phyloP scores from a whole-genome alignment of 1,139 yeast genomes.

The Geotrichum histeridarum region DNA sequence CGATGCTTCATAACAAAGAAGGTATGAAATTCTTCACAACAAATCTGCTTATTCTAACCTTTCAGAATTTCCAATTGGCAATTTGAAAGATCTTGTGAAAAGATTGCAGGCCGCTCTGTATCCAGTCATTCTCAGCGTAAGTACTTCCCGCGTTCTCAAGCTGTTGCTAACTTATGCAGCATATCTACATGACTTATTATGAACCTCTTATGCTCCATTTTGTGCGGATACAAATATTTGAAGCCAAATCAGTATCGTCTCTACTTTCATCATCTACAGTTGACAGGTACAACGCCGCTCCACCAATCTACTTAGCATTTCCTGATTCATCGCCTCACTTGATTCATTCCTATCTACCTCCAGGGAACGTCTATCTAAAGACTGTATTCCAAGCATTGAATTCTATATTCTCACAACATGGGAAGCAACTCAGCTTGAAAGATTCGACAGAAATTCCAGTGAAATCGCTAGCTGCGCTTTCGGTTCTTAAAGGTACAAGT shows the following conservation, averaged over 20 bases:
- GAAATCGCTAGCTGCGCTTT: slow-evolving; percentile 50
- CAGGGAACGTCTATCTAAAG: slow-evolving; percentile 43
- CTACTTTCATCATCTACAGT: slow-evolving; percentile 15
- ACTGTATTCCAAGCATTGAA: slow-evolving; percentile 58
- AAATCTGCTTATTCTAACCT: slow-evolving; percentile 26
- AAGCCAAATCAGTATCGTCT: slow-evolving; percentile 33
- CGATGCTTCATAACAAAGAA: slow-evolving; percentile 24
- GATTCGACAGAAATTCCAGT: slow-evolving; percentile 45
- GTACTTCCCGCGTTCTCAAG: slow-evolving; percentile 17
- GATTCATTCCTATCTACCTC: slow-evolving; percentile 43
- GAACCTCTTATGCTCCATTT: slow-evolving; percentile 43
- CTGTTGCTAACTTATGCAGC: slow-evolving; percentile 41
- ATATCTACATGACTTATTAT: slow-evolving; percentile 2
- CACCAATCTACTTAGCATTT: slow-evolving; percentile 57
- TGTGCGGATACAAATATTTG: slow-evolving; percentile 65
- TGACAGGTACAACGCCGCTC: slow-evolving; percentile 47
- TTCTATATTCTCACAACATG: slow-evolving; percentile 43
- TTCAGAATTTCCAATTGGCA: slow-evolving; percentile 38
- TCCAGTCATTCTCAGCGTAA: slow-evolving; percentile 23
- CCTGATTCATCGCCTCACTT: slow-evolving; percentile 64
- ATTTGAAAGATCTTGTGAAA: slow-evolving; percentile 43
- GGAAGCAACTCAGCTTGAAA: slow-evolving; percentile 32
- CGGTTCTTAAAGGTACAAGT: slow-evolving; percentile 55
- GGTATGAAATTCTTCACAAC: slow-evolving; percentile 29
- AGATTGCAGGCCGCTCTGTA: slow-evolving; percentile 45